Conservation (phyloP, 2,329 filamentous ascomycete species). For the Fusarium temperatum region DNA sequence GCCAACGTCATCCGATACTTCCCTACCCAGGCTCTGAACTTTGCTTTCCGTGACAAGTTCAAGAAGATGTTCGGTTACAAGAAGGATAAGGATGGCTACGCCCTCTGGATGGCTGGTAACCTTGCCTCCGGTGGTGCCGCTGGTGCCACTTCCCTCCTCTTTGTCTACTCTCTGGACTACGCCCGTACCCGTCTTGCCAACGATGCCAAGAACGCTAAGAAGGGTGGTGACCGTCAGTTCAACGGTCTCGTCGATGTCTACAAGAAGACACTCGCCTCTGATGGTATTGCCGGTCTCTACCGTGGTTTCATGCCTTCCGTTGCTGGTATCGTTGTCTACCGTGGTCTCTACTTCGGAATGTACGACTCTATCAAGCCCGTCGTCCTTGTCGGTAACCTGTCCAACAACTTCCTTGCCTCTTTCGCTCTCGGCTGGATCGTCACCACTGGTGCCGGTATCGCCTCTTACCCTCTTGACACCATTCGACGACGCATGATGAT, state of each 20-base stretch:
- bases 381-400: slow-evolving; percentile 87
- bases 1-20: slow-evolving; percentile 99
- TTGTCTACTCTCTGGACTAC: slow-evolving; percentile 99
- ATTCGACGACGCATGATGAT: slow-evolving; percentile 99
- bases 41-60: slow-evolving; percentile 99
- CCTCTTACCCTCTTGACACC: slow-evolving; percentile 99
- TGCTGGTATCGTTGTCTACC: slow-evolving; percentile 99
- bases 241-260: slow-evolving; percentile 99
- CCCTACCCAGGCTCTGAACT: slow-evolving; percentile 99
- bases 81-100: slow-evolving; percentile 99
- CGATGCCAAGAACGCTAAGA: slow-evolving; percentile 99
- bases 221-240: slow-evolving; percentile 98
- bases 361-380: slow-evolving; percentile 99
- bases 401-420: slow-evolving; percentile 99
- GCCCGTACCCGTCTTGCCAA: slow-evolving; percentile 99
- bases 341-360: slow-evolving; percentile 99
- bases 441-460: slow-evolving; percentile 99
- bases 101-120: slow-evolving; percentile 99
- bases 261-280: slow-evolving; percentile 99
- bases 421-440: slow-evolving; percentile 99
- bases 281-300: slow-evolving; percentile 99
- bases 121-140: slow-evolving; percentile 99
- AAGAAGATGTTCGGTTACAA: slow-evolving; percentile 99
- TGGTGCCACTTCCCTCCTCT: slow-evolving; percentile 99
- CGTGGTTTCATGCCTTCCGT: slow-evolving; percentile 99